Evolutionary conservation across 2,329 filamentous ascomycete species (phyloP).

Genomic region (Cladosporium sp.): DNA sequence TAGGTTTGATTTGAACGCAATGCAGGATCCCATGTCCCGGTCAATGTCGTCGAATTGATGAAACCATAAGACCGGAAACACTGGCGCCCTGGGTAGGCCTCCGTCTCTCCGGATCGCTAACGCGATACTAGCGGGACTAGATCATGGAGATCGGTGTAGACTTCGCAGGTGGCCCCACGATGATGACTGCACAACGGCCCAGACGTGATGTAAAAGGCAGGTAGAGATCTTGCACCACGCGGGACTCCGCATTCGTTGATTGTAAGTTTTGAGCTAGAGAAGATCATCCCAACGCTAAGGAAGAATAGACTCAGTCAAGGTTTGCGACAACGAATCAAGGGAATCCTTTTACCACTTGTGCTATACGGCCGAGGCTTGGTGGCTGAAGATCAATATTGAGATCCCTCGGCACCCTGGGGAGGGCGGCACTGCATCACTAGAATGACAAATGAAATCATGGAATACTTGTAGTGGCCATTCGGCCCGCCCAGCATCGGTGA

Average conservation of each 20-base stretch:
- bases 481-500: not conserved
- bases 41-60: not conserved
- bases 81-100: not conserved
- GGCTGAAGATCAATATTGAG: not conserved
- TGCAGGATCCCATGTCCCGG: too few species aligned
- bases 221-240: not conserved
- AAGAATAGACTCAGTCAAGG: not conserved
- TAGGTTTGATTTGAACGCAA: too few species aligned
- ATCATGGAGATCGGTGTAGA: not conserved
- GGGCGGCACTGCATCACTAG: not conserved
- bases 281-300: not conserved
- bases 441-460: not conserved
- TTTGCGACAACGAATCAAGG: not conserved
- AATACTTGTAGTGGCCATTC: slow-evolving; percentile 1
- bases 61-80: too few species aligned
- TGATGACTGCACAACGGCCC: not conserved
- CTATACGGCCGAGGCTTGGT: not conserved
- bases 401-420: not conserved
- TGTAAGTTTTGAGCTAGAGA: not conserved
- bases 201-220: not conserved
- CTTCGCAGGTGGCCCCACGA: not conserved
- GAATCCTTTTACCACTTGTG: not conserved
- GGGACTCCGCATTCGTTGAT: not conserved
- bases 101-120: not conserved
- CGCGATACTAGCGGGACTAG: not conserved